These are phyloP conservation scores for Dioscorea alata DNA, from an alignment of 106 monocot species.

Conservation along the genomic window DNA sequence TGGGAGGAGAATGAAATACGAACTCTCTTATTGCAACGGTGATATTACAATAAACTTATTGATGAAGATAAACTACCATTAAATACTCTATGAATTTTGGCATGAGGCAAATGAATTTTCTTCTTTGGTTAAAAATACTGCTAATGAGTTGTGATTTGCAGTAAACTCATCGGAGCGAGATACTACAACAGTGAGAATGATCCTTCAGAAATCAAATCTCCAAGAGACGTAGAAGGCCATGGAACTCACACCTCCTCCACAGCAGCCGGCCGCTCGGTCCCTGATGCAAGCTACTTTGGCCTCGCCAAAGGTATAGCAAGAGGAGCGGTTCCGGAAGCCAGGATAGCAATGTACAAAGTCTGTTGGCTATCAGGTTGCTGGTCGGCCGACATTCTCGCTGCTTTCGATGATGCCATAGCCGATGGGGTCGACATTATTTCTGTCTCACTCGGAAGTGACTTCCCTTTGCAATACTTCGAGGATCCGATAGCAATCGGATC, in stretches of 20 bases:
- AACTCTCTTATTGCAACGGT: too few relatives aligned
- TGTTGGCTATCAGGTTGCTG: conserved; percentile 10
- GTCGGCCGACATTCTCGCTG: conserved; percentile 19
- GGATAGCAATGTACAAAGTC: conserved; percentile 35
- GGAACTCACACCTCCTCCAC: conserved; percentile 36
- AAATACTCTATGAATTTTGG: too few relatives aligned
- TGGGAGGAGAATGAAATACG: too few relatives aligned
- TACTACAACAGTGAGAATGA: conserved; percentile 8
- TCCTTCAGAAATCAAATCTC: background rate
- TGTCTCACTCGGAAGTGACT: background rate
- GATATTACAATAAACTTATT: too few relatives aligned
- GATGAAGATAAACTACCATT: too few relatives aligned
- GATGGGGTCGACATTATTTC: conserved; percentile 40
- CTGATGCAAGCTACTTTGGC: conserved; percentile 8
- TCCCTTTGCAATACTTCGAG: conserved; percentile 3
- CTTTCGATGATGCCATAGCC: conserved; percentile 38
- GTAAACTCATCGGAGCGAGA: conserved; percentile 22
- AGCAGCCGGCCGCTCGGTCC: conserved; percentile 6
- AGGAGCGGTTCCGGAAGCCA: conserved; percentile 14
- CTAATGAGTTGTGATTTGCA: background rate
- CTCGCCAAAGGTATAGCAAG: conserved; percentile 8
- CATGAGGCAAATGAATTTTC: too few relatives aligned
- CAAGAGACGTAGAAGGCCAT: conserved; percentile 25
- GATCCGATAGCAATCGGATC: background rate
- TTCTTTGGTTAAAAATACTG: too few relatives aligned